These are phyloP conservation scores for Phytophthora sansomeana DNA, from an alignment of 352 stramenopile genomes.

Conservation along the genomic window DNA sequence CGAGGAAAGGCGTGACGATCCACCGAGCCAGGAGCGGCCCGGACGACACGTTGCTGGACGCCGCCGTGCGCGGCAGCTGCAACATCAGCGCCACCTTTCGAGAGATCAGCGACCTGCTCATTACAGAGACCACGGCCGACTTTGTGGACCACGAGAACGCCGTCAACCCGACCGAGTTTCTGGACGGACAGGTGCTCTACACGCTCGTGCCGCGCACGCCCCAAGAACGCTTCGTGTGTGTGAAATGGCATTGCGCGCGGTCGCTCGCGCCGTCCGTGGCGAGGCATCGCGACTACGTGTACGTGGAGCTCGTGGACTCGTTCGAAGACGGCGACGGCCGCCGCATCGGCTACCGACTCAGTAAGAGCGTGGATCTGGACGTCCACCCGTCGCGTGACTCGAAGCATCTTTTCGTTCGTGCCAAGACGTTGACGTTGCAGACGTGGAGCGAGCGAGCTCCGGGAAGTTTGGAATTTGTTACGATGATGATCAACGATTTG, in stretches of 20 bases:
- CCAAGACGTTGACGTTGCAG: slow-evolving; percentile 78
- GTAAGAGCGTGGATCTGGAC: slow-evolving; percentile 80
- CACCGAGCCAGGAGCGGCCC: slow-evolving; percentile 62
- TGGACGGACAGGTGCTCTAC: slow-evolving; percentile 81
- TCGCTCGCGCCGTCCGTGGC: slow-evolving; percentile 76
- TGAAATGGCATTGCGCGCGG: slow-evolving; percentile 86
- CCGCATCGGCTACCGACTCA: slow-evolving; percentile 73
- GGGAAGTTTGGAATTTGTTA: slow-evolving; percentile 74
- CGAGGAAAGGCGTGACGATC: slow-evolving; percentile 73
- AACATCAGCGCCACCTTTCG: slow-evolving; percentile 76
- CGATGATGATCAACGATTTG: slow-evolving; percentile 87
- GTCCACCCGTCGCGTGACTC: slow-evolving; percentile 52
- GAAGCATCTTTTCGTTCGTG: slow-evolving; percentile 69
- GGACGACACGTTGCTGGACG: slow-evolving; percentile 71
- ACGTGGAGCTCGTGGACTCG: slow-evolving; percentile 85
- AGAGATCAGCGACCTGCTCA: slow-evolving; percentile 83
- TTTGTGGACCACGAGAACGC: slow-evolving; percentile 71
- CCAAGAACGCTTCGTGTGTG: slow-evolving; percentile 74
- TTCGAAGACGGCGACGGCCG: slow-evolving; percentile 72
- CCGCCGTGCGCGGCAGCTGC: slow-evolving; percentile 75
- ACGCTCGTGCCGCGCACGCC: slow-evolving; percentile 72
- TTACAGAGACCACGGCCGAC: slow-evolving; percentile 71
- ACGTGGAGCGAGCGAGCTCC: slow-evolving; percentile 70
- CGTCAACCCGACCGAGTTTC: slow-evolving; percentile 79
- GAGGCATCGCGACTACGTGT: slow-evolving; percentile 85